Conservation (phyloP, 1,284 basidiomycete species). For the Hemileia vastatrix region DNA sequence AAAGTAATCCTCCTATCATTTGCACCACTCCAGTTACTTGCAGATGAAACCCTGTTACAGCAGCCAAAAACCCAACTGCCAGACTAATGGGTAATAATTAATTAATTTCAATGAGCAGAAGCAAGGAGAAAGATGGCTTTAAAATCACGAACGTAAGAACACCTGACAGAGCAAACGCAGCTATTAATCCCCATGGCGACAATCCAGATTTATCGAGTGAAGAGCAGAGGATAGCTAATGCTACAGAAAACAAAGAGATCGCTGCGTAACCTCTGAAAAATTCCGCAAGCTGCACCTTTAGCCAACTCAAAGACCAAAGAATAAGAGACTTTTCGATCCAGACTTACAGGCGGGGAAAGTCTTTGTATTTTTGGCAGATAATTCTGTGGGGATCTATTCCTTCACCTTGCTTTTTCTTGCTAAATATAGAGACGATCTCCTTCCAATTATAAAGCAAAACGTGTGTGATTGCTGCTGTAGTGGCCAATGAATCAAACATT, state of each 20-base stretch:
- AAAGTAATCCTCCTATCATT: conserved; percentile 17
- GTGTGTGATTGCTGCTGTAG: not conserved
- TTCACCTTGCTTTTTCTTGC: not conserved
- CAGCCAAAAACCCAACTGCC: conserved; percentile 16
- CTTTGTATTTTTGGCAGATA: conserved; percentile 10
- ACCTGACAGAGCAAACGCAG: conserved; percentile 9
- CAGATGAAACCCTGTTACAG: conserved; percentile 15
- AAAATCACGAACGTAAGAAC: conserved; percentile 5
- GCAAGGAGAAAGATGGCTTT: not conserved
- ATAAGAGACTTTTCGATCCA: not conserved
- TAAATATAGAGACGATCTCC: not conserved
- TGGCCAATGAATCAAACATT: not conserved
- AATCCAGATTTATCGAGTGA: conserved; percentile 11
- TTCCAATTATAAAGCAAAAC: conserved; percentile 1
- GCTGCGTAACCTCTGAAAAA: conserved; percentile 4
- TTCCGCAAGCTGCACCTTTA: not conserved
- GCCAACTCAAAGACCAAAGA: not conserved
- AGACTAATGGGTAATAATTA: not conserved
- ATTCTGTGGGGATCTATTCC: conserved; percentile 10
- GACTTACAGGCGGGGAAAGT: conserved; percentile 14
- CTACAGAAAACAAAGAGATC: conserved; percentile 3
- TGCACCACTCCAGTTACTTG: conserved; percentile 17
- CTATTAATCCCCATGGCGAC: not conserved
- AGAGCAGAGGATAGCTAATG: not conserved
- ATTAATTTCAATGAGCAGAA: not conserved